These are phyloP conservation scores for Geranomyces michiganensis DNA, from an alignment of 192 early-diverging fungal genomes.

Conservation along the genomic window DNA sequence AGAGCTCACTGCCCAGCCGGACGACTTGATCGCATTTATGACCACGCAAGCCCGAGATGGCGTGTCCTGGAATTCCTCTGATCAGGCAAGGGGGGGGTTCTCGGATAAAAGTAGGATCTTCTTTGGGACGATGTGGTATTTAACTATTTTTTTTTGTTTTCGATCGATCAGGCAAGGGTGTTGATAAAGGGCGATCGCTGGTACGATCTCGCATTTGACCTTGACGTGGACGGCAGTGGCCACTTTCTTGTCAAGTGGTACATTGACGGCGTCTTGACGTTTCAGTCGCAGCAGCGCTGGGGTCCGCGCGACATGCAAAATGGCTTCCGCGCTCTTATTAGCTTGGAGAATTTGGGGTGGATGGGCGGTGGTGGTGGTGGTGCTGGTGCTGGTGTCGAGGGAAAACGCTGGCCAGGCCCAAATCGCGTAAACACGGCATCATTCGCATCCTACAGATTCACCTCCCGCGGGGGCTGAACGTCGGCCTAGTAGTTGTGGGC, in stretches of 20 bases:
- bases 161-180: not conserved
- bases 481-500: too few species aligned
- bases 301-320: not conserved
- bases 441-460: too few species aligned
- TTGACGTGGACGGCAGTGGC: not conserved
- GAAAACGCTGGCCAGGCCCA: too few species aligned
- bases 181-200: slow-evolving; percentile 2
- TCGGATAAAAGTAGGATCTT: not conserved
- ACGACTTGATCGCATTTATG: not conserved
- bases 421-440: too few species aligned
- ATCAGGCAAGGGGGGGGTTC: not conserved
- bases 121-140: not conserved
- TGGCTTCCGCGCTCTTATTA: not conserved
- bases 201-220: slow-evolving; percentile 1
- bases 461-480: too few species aligned
- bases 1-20: not conserved
- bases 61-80: not conserved
- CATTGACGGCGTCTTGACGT: not conserved
- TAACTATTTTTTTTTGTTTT: not conserved
- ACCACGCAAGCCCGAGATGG: slow-evolving; percentile 10
- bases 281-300: not conserved
- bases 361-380: too few species aligned
- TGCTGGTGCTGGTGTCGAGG: too few species aligned
- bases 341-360: slow-evolving; percentile 6
- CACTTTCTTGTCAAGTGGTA: slow-evolving; percentile 2